Base-by-base conservation (phyloP, 129 eudicot genomes). In the Escallonia herrerae region DNA sequence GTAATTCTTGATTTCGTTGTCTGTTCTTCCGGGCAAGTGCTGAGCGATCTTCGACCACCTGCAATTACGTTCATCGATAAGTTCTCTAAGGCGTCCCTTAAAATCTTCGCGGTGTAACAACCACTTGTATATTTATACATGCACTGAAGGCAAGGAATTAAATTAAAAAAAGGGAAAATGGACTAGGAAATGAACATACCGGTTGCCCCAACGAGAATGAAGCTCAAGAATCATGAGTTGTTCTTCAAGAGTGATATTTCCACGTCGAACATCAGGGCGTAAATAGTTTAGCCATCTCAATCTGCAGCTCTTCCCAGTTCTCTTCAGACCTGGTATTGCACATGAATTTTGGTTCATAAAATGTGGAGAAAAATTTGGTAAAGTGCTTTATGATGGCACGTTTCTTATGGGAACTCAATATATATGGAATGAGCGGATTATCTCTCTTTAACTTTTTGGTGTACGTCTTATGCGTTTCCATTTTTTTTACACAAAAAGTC, bases 231-330 rank as follows among this genome's bases (percentile, higher is more conserved):
- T 91, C 79, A 91, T 15, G 53, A 91, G 95, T 55, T 91, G 98
- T 59, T 91, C 98, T 74, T 91, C 95, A 10, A 89, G 95, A 61
- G 95, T 87, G 68, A 91, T 91, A 58, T 91, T 81, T 56, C 98
- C 96, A 39, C 96, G 90, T 45, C 96, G 83, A 66, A 91, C 98
- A 70, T 88, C 96, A 0, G 98, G 98, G 2, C 96, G 87, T 6
- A 88, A 63, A 64, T 88, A 91, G 53, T 88, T 88, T 39, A 91
- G 63, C 96, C 96, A 91, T 60, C 96, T 72, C 22, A 91, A 81
- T 79, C 97, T 71, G 69, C 97, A 91, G 65, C 96, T 91, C 71
- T 91, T 91, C 58, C 97, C 98, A 0, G 96, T 91, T 76, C 98
- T 75, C 68, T 88, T 85, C 1, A 91, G 51, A 7, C 96, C 96